Conservation (phyloP, 345 rosid species). For the Eutrema japonicum region DNA sequence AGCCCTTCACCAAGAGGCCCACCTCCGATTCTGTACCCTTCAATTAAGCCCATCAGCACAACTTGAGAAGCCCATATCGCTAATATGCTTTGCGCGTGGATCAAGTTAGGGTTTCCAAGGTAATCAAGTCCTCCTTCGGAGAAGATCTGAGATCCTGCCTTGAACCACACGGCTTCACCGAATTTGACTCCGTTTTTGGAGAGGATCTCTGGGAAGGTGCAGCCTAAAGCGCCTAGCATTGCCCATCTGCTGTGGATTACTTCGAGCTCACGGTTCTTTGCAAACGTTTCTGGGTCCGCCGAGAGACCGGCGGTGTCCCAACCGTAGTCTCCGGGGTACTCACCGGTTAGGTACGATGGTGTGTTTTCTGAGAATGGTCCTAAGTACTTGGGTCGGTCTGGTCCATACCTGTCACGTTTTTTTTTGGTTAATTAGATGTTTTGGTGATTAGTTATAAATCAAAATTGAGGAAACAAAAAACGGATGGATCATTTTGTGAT, state of each 20-base stretch:
- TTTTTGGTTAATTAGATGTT: neutral
- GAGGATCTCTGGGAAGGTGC: conserved; percentile 58
- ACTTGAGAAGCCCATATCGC: conserved; percentile 58
- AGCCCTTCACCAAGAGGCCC: conserved; percentile 59
- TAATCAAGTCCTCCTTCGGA: conserved; percentile 53
- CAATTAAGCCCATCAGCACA: conserved; percentile 52
- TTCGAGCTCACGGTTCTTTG: conserved; percentile 55
- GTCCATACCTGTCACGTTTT: conserved; percentile 41
- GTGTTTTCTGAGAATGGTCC: conserved; percentile 56
- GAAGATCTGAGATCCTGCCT: conserved; percentile 55
- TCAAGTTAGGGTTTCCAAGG: conserved; percentile 51
- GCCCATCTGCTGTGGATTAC: conserved; percentile 61
- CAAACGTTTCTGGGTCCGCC: conserved; percentile 59
- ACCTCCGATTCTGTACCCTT: conserved; percentile 58
- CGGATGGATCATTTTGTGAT: neutral
- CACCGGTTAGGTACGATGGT: conserved; percentile 55
- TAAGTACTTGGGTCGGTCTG: conserved; percentile 53
- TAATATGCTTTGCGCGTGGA: conserved; percentile 58
- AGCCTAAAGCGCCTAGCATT: conserved; percentile 54
- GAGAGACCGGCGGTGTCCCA: conserved; percentile 62
- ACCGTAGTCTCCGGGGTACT: conserved; percentile 58
- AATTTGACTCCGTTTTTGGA: conserved; percentile 56
- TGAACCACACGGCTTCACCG: conserved; percentile 61
- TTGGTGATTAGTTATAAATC: neutral
- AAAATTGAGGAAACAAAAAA: neutral